These are phyloP conservation scores for Balakata baccata DNA, from an alignment of 345 rosid genomes.

Conservation along the genomic window DNA sequence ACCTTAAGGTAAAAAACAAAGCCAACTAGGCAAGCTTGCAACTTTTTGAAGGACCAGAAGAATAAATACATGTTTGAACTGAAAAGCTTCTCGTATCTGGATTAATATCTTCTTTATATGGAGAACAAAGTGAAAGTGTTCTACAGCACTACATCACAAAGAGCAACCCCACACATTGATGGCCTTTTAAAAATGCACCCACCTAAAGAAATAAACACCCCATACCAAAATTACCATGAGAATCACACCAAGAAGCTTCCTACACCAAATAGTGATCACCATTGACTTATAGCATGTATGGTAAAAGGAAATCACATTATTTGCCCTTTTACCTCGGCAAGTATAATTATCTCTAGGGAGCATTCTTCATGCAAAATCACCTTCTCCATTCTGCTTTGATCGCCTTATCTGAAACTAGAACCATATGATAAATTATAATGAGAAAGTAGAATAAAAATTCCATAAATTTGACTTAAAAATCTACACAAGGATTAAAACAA, in stretches of 20 bases:
- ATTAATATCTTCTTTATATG: background rate
- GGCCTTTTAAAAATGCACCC: background rate
- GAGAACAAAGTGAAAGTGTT: background rate
- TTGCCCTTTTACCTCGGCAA: background rate
- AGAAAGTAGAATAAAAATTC: slow-evolving; percentile 13
- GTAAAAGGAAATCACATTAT: background rate
- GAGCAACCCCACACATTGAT: background rate
- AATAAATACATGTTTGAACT: background rate
- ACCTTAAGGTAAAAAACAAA: too few relatives aligned
- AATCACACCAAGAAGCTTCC: background rate
- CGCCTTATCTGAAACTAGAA: slow-evolving; percentile 49
- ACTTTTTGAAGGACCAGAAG: background rate
- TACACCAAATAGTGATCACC: background rate
- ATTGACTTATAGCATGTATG: background rate
- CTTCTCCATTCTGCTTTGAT: slow-evolving; percentile 74
- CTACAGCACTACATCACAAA: background rate
- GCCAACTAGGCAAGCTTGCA: background rate
- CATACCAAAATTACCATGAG: background rate
- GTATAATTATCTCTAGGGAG: background rate
- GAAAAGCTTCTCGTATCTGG: background rate
- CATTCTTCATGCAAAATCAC: slow-evolving; percentile 35
- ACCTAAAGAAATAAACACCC: background rate
- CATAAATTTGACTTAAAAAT: background rate
- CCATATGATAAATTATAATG: slow-evolving; percentile 9
- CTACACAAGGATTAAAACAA: background rate